Percentiles rank a stretch among this genome's conserved stretches.
phyloP scores from a whole-genome alignment of 768 basidiomycete species.

The Pisolithus orientalis region DNA sequence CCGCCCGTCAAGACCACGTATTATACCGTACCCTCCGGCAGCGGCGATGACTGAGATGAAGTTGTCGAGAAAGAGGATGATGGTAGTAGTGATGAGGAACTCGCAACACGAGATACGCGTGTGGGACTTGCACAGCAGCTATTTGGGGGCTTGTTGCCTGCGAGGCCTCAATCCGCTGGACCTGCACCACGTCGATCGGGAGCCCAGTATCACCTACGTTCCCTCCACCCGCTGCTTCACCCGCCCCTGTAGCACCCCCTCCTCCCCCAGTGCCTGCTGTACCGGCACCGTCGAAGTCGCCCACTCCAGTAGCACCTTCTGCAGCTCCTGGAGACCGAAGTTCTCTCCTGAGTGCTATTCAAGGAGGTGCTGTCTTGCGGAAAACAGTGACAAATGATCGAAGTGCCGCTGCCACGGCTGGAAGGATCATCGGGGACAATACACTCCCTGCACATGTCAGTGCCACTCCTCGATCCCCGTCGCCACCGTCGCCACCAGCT shows the following conservation, averaged over 20 bases:
- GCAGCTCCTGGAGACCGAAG: conserved; percentile 43
- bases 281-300: conserved; percentile 27
- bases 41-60: conserved; percentile 84
- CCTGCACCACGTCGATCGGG: conserved; percentile 13
- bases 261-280: conserved; percentile 29
- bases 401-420: conserved; percentile 61
- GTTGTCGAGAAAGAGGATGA: conserved; percentile 65
- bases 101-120: conserved; percentile 55
- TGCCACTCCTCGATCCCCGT: conserved; percentile 34
- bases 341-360: conserved; percentile 75
- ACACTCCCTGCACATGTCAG: conserved; percentile 68
- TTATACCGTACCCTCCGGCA: conserved; percentile 50
- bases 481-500: conserved; percentile 10
- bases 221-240: conserved; percentile 18
- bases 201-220: conserved; percentile 11
- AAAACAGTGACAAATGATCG: conserved; percentile 82
- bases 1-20: conserved; percentile 50
- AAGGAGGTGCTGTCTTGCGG: conserved; percentile 62
- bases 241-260: conserved; percentile 28
- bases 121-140: conserved; percentile 71
- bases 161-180: conserved; percentile 52
- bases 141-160: conserved; percentile 66
- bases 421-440: conserved; percentile 71
- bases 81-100: conserved; percentile 77
- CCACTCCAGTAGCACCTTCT: conserved; percentile 26